A percentile compares a stretch with the other conserved stretches of the same genome.
phyloP scores from a whole-genome alignment of 805 yeast genomes.

The Pichia heedii region DNA sequence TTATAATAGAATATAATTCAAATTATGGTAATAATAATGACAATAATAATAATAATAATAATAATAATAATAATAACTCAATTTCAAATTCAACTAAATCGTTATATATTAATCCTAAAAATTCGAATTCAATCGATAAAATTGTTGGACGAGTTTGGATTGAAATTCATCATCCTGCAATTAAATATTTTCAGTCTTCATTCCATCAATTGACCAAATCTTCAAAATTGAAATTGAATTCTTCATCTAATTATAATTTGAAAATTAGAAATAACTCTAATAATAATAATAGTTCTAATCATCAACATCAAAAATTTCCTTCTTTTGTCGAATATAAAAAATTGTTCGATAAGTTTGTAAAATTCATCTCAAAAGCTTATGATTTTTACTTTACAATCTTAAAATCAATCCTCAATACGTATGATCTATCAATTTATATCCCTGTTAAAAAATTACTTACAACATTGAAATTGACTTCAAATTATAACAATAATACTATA shows the following conservation, averaged over 20 bases:
- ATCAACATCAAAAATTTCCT: conserved; percentile 6
- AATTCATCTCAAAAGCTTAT: conserved; percentile 37
- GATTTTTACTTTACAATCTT: conserved; percentile 40
- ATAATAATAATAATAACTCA: background rate
- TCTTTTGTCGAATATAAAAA: conserved; percentile 46
- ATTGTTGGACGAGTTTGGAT: conserved; percentile 49
- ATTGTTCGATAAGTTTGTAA: conserved; percentile 41
- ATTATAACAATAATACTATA: background rate
- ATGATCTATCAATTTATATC: conserved; percentile 29
- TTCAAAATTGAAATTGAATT: conserved; percentile 11
- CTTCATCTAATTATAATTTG: conserved; percentile 9
- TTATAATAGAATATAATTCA: conserved; percentile 16
- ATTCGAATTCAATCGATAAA: conserved; percentile 4
- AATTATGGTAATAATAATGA: background rate
- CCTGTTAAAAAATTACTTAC: conserved; percentile 25
- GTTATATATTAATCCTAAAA: conserved; percentile 1
- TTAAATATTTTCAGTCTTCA: conserved; percentile 44
- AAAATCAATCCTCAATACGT: conserved; percentile 31
- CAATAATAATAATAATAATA: background rate
- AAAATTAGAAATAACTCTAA: conserved; percentile 3
- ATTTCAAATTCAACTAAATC: background rate
- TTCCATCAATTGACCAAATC: conserved; percentile 14
- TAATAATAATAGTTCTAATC: background rate
- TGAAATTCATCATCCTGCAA: conserved; percentile 54
- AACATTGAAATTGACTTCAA: conserved; percentile 17